These are phyloP conservation scores for Medicago lupulina DNA, from an alignment of 306 rosid genomes.

Conservation along the genomic window DNA sequence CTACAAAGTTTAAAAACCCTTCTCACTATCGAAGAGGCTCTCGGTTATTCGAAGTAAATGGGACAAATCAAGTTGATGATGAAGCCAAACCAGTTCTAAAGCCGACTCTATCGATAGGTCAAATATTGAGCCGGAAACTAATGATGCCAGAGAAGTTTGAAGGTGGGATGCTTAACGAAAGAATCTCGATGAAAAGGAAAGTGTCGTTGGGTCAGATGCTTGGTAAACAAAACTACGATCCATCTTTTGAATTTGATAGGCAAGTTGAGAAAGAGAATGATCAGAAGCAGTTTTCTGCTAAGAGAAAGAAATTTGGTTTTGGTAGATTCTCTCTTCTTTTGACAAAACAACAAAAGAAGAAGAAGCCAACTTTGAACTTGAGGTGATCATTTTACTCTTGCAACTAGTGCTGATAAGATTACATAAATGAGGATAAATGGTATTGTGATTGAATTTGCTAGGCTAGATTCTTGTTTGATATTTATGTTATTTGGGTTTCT, in stretches of 20 bases:
- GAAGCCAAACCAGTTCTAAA: slow-evolving; percentile 59
- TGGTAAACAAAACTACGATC: slow-evolving; percentile 65
- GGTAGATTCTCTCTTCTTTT: slow-evolving; percentile 72
- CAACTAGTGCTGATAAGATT: not conserved
- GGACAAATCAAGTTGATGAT: slow-evolving; percentile 51
- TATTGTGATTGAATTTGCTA: not conserved
- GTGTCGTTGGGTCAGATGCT: slow-evolving; percentile 94
- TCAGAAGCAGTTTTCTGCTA: slow-evolving; percentile 64
- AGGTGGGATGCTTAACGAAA: slow-evolving; percentile 41
- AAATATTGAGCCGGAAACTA: slow-evolving; percentile 84
- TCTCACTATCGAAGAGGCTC: slow-evolving; percentile 59
- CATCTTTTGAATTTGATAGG: slow-evolving; percentile 42
- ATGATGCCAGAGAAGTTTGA: slow-evolving; percentile 69
- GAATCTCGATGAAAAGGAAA: slow-evolving; percentile 63
- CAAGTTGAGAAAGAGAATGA: slow-evolving; percentile 61
- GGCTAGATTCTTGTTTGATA: not conserved
- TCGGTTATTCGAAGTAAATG: slow-evolving; percentile 59
- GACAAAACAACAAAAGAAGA: slow-evolving; percentile 78
- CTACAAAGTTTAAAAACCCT: slow-evolving; percentile 73
- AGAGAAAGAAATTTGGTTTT: slow-evolving; percentile 89
- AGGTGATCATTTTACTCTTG: slow-evolving; percentile 48
- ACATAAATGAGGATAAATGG: not conserved
- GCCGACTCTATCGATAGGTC: slow-evolving; percentile 83
- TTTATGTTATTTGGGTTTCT: not conserved
- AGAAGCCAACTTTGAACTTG: slow-evolving; percentile 70